Conservation (phyloP, 495 filamentous ascomycete species). For the Neurospora tetrasperma region DNA sequence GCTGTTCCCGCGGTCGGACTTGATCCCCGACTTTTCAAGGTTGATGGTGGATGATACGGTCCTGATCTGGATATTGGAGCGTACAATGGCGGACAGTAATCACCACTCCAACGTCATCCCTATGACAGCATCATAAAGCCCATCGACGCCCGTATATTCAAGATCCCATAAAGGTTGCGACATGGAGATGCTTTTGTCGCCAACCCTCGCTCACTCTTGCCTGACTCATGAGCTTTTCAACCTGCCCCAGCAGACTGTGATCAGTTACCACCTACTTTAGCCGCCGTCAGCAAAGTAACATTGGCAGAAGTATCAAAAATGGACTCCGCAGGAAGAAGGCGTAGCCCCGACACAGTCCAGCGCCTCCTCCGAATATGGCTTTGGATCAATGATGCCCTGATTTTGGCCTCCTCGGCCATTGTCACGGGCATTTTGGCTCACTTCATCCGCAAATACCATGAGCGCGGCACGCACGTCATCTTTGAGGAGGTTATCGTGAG, state of each 20-base stretch:
- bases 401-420: constrained; percentile 19
- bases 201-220: not conserved
- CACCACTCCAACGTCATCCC: not conserved
- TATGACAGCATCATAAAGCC: not conserved
- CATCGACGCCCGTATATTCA: not conserved
- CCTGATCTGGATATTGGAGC: not conserved
- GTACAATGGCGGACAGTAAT: not conserved
- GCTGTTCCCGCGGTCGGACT: not conserved
- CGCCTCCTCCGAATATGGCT: constrained; percentile 10
- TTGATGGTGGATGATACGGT: not conserved
- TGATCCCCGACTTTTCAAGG: not conserved
- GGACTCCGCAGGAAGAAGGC: not conserved
- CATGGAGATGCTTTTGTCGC: not conserved
- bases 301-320: not conserved
- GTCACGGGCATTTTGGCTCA: constrained; percentile 16
- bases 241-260: not conserved
- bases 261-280: not conserved
- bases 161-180: not conserved
- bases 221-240: not conserved
- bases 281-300: not conserved
- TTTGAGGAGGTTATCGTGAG: constrained; percentile 20
- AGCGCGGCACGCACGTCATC: constrained; percentile 12
- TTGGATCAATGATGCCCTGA: constrained; percentile 13
- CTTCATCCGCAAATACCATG: constrained; percentile 12
- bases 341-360: not conserved